Evolutionary conservation across 2,329 filamentous ascomycete species (phyloP).

Genomic region (Byssoonygena ceratinophila): DNA sequence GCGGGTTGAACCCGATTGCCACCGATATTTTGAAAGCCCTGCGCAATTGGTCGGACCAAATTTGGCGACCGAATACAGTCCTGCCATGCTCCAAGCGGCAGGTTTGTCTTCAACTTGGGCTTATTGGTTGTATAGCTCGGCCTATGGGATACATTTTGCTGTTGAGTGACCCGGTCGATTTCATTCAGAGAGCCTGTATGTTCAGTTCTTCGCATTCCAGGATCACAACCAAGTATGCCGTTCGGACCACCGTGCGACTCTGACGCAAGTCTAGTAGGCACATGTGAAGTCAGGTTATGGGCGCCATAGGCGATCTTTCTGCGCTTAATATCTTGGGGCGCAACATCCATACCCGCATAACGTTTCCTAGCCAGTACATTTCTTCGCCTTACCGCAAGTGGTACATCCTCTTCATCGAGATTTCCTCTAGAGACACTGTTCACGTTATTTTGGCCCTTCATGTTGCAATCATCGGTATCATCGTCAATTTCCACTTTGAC

Average conservation of each 20-base stretch:
- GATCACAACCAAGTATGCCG: background rate
- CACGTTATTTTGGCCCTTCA: background rate
- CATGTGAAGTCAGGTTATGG: background rate
- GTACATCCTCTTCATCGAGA: slow-evolving; percentile 17
- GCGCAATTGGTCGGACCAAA: background rate
- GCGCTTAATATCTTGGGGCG: slow-evolving; percentile 1
- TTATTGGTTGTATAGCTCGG: background rate
- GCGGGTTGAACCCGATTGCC: background rate
- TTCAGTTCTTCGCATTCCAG: background rate
- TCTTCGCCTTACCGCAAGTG: slow-evolving; percentile 15
- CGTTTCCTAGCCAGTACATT: background rate
- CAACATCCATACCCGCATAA: background rate
- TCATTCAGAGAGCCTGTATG: background rate
- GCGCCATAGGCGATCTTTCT: background rate
- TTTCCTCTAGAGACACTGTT: slow-evolving; percentile 1
- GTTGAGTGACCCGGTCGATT: background rate
- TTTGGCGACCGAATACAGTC: background rate
- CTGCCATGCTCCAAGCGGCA: background rate
- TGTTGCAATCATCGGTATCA: background rate
- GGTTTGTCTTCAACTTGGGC: background rate
- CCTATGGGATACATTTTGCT: background rate
- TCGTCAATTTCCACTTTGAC: slow-evolving; percentile 9
- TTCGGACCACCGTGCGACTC: background rate
- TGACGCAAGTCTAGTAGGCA: background rate
- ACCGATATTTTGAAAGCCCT: background rate